These are phyloP conservation scores for Hirsutella minnesotensis DNA, from an alignment of 2,329 filamentous ascomycete genomes.

Conservation along the genomic window DNA sequence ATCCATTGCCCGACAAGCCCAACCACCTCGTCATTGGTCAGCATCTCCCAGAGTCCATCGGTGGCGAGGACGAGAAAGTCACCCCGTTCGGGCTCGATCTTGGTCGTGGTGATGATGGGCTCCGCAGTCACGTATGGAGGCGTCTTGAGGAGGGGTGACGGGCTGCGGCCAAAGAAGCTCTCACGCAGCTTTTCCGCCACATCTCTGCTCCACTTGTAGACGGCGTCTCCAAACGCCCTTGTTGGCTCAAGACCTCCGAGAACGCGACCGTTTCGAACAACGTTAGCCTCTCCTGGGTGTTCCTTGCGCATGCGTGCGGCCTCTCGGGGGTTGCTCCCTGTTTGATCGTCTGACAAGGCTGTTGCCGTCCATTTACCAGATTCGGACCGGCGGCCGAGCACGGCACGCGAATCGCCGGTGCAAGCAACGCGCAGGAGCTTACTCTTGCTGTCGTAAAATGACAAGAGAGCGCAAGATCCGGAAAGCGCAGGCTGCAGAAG, in stretches of 20 bases:
- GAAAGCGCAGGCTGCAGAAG: constrained; percentile 85
- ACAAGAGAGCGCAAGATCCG: constrained; percentile 91
- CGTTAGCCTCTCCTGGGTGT: constrained; percentile 81
- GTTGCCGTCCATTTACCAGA: constrained; percentile 91
- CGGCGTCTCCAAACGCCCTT: constrained; percentile 88
- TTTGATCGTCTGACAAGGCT: constrained; percentile 84
- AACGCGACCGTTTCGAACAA: constrained; percentile 80
- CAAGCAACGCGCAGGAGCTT: constrained; percentile 88
- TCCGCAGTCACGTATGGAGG: constrained; percentile 97
- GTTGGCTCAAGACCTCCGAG: constrained; percentile 86
- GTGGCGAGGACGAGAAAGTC: constrained; percentile 96
- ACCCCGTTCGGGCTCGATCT: constrained; percentile 76
- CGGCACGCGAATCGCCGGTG: constrained; percentile 90
- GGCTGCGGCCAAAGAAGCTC: constrained; percentile 77
- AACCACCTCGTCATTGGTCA: constrained; percentile 96
- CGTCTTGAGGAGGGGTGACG: constrained; percentile 68
- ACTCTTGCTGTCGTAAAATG: constrained; percentile 84
- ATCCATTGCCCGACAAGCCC: constrained; percentile 96
- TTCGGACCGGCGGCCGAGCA: constrained; percentile 66
- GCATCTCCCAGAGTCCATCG: constrained; percentile 97
- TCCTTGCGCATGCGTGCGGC: constrained; percentile 69
- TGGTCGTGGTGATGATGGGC: constrained; percentile 85
- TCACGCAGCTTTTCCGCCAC: constrained; percentile 71
- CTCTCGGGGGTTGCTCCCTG: constrained; percentile 78
- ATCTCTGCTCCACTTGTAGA: constrained; percentile 90